Evolutionary conservation across 2,329 filamentous ascomycete genomes (phyloP), one percentile per base, ranked within the genome.

Genomic region (Fusarium chaquense): DNA sequence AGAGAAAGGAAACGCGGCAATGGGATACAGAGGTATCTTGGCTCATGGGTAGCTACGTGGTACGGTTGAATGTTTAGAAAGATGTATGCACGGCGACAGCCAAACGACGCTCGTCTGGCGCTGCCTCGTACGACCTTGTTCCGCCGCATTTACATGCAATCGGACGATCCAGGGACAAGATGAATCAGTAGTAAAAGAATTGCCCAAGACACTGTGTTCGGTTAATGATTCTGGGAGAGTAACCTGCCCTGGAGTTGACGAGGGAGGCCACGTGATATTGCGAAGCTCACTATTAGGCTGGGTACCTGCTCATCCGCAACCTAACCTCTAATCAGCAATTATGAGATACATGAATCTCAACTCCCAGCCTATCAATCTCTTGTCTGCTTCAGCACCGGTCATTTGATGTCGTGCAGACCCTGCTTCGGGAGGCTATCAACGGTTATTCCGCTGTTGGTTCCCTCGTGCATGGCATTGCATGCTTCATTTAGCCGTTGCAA

Each of bases 141-240:
- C 58, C 55, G 62, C 59, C 67, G 73, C 56, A 54, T 33, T 61
- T 63, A 56, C 67, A 62, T 51, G 55, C 60, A 26, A 57, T 62
- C 35, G 47, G 59, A 56, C 46, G 56, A 45, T 51, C 20, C 36
- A 43, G 54, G 36, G 22, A 47, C 40, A 53, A 35, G 30, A 60
- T 35, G 35, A 28, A 35, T 51, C 3, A 11, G 43, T 52, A 30
- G 30, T n/a, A 36, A 65, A 18, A 35, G 16, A 50, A 43, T 45
- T 20, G 12, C 50, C n/a, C 57, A 56, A 70, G 53, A 68, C 46
- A 64, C 49, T 45, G 51, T 47, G 58, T 45, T 62, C 51, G 54
- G 50, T 55, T 50, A 47, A 47, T 58, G 52, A 40, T 36, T 54
- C n/a, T 56, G 45, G 62, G 56, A 62, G 20, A 33, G 35, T 49